Percentiles rank a stretch among this genome's conserved stretches.
phyloP scores from a whole-genome alignment of 169 alveolate genomes.

The Plasmodium relictum region DNA sequence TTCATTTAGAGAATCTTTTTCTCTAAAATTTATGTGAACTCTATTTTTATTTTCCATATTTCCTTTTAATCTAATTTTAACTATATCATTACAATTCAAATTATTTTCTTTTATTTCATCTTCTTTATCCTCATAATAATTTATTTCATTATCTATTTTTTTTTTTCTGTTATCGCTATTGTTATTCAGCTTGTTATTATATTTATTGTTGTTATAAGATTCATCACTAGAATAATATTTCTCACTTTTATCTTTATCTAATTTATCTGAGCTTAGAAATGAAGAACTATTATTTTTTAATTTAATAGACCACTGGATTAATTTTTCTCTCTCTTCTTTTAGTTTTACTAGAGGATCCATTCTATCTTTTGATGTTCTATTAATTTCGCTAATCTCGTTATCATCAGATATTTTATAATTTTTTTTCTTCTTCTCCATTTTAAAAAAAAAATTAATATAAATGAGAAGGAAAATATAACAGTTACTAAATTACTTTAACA shows the following conservation, averaged over 20 bases:
- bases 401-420: neutral
- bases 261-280: slow-evolving; percentile 29
- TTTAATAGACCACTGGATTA: slow-evolving; percentile 74
- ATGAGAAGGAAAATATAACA: neutral
- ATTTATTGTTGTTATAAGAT: neutral
- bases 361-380: neutral
- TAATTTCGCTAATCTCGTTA: slow-evolving; percentile 4
- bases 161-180: neutral
- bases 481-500: no score
- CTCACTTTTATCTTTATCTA: slow-evolving; percentile 28
- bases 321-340: slow-evolving; percentile 65
- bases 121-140: neutral
- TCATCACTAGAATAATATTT: slow-evolving; percentile 52
- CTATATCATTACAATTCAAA: neutral
- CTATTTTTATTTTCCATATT: neutral
- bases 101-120: neutral
- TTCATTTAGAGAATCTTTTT: neutral
- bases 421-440: slow-evolving; percentile 8
- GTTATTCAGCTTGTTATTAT: neutral
- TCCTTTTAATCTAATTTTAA: neutral
- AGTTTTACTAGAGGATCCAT: slow-evolving; percentile 41
- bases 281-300: slow-evolving; percentile 66
- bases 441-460: neutral
- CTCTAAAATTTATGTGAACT: neutral
- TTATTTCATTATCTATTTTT: neutral